phyloP scores from a whole-genome alignment of 192 early-diverging fungal species.

The Spinellus fusiger region DNA sequence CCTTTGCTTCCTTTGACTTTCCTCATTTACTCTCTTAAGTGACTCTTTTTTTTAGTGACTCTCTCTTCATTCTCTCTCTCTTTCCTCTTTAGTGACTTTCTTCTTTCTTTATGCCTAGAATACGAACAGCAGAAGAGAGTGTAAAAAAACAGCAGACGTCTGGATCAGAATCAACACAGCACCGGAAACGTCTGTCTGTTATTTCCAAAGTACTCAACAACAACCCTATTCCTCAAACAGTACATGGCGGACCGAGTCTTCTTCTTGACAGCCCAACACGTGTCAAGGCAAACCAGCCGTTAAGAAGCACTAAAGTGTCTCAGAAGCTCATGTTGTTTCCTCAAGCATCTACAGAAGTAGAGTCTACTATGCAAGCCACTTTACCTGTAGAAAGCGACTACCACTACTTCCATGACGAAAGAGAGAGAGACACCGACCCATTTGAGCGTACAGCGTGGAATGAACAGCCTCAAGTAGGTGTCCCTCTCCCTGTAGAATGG shows the following conservation, averaged over 20 bases:
- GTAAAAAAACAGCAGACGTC: not conserved
- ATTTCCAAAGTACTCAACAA: conserved; percentile 27
- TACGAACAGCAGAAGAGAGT: not conserved
- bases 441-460: not conserved
- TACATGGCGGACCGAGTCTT: not conserved
- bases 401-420: not conserved
- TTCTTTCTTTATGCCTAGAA: not conserved
- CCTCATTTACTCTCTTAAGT: too few species aligned
- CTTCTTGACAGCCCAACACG: conserved; percentile 10
- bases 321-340: conserved; percentile 88
- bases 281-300: conserved; percentile 49
- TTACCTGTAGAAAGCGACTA: conserved; percentile 1
- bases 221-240: conserved; percentile 18
- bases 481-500: conserved; percentile 23
- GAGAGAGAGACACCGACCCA: not conserved
- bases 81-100: too few species aligned
- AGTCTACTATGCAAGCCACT: conserved; percentile 4
- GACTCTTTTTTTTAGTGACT: too few species aligned
- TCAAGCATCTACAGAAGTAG: conserved; percentile 26
- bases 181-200: conserved; percentile 5
- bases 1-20: too few species aligned
- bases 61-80: too few species aligned
- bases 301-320: conserved; percentile 82
- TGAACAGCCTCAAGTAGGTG: conserved; percentile 7
- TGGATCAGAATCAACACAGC: not conserved